Conservation (phyloP, 106 monocot species). For the Chionographis japonica region DNA sequence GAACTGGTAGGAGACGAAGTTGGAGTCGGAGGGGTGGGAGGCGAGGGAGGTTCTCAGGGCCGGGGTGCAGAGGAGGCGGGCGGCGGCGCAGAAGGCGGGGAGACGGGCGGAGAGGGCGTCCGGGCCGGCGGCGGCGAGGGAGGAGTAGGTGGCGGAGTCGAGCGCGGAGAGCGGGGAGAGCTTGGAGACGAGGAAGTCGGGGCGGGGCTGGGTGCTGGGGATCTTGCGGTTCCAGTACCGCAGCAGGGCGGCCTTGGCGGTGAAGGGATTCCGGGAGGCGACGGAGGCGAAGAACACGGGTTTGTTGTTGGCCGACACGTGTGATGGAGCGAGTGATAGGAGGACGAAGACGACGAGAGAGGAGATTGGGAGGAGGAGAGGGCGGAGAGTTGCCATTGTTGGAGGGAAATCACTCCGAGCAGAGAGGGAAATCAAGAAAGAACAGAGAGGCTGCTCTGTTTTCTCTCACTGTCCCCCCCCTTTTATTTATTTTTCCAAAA, state of each 20-base stretch:
- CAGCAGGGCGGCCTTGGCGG: slow-evolving; percentile 32
- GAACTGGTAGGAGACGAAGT: slow-evolving; percentile 46
- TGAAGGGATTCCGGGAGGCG: slow-evolving; percentile 23
- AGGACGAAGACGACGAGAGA: slow-evolving; percentile 6
- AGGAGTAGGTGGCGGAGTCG: slow-evolving; percentile 21
- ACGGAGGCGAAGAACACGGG: slow-evolving; percentile 4
- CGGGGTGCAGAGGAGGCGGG: slow-evolving; percentile 41
- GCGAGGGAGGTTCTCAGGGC: neutral
- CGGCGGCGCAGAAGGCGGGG: slow-evolving; percentile 55
- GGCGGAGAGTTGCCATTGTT: neutral
- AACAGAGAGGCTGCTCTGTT: neutral
- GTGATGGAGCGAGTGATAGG: slow-evolving; percentile 4
- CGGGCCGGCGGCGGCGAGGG: slow-evolving; percentile 24
- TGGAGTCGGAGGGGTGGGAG: neutral
- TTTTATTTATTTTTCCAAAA: too few species aligned
- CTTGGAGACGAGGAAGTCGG: slow-evolving; percentile 33
- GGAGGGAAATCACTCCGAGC: neutral
- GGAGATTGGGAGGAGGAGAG: neutral
- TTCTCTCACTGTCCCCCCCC: too few species aligned
- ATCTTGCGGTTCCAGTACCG: slow-evolving; percentile 42
- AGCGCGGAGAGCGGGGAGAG: slow-evolving; percentile 36
- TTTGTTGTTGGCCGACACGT: neutral
- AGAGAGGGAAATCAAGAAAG: neutral
- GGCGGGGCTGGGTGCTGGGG: slow-evolving; percentile 21
- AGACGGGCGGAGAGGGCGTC: slow-evolving; percentile 37